These are phyloP conservation scores for Emmonsia crescens DNA, from an alignment of 2,329 filamentous ascomycete species.

Conservation along the genomic window DNA sequence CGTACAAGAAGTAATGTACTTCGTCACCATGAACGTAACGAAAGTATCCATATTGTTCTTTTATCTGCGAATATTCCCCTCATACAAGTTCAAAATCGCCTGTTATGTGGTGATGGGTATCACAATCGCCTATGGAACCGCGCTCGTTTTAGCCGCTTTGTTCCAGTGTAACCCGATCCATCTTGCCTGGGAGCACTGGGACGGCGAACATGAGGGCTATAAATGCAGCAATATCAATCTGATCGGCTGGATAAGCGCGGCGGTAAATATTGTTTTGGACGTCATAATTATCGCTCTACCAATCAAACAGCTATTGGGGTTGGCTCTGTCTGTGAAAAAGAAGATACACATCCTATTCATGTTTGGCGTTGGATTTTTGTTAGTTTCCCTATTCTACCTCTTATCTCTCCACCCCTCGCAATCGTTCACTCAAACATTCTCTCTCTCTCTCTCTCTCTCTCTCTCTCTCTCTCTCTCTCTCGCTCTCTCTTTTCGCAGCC, in stretches of 20 bases:
- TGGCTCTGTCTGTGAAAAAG: background rate
- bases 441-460: too few species aligned
- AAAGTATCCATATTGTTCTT: slow-evolving; percentile 25
- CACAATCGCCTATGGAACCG: slow-evolving; percentile 16
- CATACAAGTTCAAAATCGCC: slow-evolving; percentile 12
- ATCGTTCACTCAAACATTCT: too few species aligned
- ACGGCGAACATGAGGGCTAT: background rate
- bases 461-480: too few species aligned
- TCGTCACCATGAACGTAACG: slow-evolving; percentile 21
- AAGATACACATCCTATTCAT: background rate
- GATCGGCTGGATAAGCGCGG: background rate
- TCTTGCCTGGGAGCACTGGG: slow-evolving; percentile 17
- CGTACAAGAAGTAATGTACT: slow-evolving; percentile 18
- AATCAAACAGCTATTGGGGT: background rate
- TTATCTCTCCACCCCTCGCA: background rate
- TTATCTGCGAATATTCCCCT: slow-evolving; percentile 22
- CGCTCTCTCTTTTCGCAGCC: background rate
- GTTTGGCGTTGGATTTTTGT: slow-evolving; percentile 3
- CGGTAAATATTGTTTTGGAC: background rate
- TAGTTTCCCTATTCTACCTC: background rate
- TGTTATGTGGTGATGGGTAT: slow-evolving; percentile 12
- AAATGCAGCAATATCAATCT: slow-evolving; percentile 3
- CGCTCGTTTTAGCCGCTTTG: slow-evolving; percentile 19
- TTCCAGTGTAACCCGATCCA: slow-evolving; percentile 20
- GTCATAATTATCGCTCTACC: background rate